A percentile compares a stretch with the other conserved stretches of the same genome.
phyloP scores from a whole-genome alignment of 164 flowering plant genomes.

The Nymphaea thermarum region DNA sequence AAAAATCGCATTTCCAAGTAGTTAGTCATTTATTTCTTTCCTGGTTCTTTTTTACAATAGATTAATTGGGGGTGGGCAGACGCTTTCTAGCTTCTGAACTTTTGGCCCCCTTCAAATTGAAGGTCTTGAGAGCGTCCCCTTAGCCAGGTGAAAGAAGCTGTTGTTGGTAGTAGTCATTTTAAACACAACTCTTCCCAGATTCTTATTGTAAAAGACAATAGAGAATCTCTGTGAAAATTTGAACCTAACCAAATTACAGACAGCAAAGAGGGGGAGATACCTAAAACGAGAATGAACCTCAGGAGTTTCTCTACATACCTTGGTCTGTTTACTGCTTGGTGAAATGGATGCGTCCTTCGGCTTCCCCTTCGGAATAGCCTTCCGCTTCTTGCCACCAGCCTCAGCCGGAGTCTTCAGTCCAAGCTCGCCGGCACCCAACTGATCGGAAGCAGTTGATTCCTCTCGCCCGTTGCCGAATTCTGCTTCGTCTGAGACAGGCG shows the following conservation, averaged over 20 bases:
- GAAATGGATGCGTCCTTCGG: constrained; percentile 14
- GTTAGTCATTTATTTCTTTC: too few species aligned
- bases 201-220: neutral
- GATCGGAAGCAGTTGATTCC: constrained; percentile 18
- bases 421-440: constrained; percentile 9
- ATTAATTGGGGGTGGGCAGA: neutral
- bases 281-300: neutral
- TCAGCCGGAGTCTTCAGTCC: constrained; percentile 9
- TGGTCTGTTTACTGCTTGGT: constrained; percentile 9
- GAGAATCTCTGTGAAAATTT: neutral
- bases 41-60: neutral
- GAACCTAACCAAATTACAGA: too few species aligned
- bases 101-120: neutral
- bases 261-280: neutral
- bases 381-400: constrained; percentile 18
- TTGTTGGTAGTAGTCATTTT: too few species aligned
- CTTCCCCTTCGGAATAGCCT: constrained; percentile 17
- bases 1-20: too few species aligned
- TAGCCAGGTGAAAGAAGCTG: too few species aligned
- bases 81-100: neutral
- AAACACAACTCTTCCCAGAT: neutral
- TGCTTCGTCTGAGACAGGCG: constrained; percentile 9
- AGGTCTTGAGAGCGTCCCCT: too few species aligned
- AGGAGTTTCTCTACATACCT: constrained; percentile 6
- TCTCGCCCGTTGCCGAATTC: constrained; percentile 12